phyloP scores from a whole-genome alignment of 148 eudicot genomes.

The Dianthus caryophyllus region DNA sequence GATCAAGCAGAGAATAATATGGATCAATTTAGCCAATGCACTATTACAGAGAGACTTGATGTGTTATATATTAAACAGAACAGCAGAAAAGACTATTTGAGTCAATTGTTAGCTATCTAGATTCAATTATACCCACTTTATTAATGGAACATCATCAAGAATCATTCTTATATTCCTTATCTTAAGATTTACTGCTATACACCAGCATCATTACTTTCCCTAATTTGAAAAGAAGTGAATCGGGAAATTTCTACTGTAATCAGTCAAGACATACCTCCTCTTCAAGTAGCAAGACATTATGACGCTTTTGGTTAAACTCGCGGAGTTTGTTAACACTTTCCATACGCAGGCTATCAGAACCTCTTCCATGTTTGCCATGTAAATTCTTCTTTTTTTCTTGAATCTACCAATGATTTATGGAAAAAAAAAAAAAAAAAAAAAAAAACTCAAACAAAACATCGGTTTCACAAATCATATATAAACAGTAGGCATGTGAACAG shows the following conservation, averaged over 20 bases:
- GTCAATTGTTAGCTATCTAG: neutral
- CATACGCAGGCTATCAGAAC: slow-evolving; percentile 33
- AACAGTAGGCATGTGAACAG: neutral
- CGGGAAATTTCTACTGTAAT: neutral
- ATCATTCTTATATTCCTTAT: neutral
- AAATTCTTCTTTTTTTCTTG: slow-evolving; percentile 27
- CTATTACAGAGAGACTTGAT: neutral
- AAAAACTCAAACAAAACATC: neutral
- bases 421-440: no score
- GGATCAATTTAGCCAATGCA: neutral
- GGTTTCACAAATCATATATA: neutral
- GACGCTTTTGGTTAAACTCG: slow-evolving; percentile 51
- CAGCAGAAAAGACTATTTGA: neutral
- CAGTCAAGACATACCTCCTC: slow-evolving; percentile 50
- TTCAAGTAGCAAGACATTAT: slow-evolving; percentile 54
- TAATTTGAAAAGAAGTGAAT: slow-evolving; percentile 4
- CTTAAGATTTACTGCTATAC: neutral
- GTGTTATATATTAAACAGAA: neutral
- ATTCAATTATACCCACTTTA: neutral
- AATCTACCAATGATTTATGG: slow-evolving; percentile 23
- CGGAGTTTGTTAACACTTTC: slow-evolving; percentile 53
- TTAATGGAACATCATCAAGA: neutral
- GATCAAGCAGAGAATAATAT: neutral
- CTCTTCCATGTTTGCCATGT: slow-evolving; percentile 30
- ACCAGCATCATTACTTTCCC: no score